Evolutionary conservation across 495 filamentous ascomycete species (phyloP).

Genomic region (Aspergillus saccharolyticus): DNA sequence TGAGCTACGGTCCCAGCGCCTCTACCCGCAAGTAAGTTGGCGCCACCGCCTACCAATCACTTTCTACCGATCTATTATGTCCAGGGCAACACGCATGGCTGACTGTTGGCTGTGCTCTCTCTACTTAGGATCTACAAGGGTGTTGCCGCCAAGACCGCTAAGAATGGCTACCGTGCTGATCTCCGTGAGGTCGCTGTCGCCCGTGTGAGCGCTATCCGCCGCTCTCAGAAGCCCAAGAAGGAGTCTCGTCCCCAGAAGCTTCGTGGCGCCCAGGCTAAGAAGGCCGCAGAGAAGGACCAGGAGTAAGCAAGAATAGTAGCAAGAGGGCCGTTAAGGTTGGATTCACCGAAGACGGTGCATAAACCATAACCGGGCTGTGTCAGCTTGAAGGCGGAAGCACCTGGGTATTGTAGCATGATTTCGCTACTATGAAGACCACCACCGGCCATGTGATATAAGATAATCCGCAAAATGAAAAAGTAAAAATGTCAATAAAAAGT

Average conservation of each 20-base stretch:
- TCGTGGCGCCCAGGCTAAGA: constrained; percentile 76
- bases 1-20: constrained; percentile 63
- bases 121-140: constrained; percentile 73
- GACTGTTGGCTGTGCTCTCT: constrained; percentile 8
- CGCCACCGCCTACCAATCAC: too few species aligned
- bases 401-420: not conserved
- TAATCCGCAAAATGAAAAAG: constrained; percentile 7
- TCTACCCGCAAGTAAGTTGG: constrained; percentile 68
- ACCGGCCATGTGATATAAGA: not conserved
- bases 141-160: constrained; percentile 74
- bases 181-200: constrained; percentile 81
- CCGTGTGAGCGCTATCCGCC: constrained; percentile 80
- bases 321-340: constrained; percentile 11
- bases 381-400: not conserved
- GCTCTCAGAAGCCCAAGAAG: constrained; percentile 75
- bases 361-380: constrained; percentile 12
- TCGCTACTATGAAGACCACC: constrained; percentile 12
- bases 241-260: constrained; percentile 64
- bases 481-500: constrained; percentile 7
- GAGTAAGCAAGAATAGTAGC: constrained; percentile 31
- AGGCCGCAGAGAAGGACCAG: constrained; percentile 55
- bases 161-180: constrained; percentile 79
- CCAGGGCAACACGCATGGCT: constrained; percentile 9
- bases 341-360: constrained; percentile 12
- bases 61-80: not conserved